phyloP scores from a whole-genome alignment of 805 yeast genomes.

The Candida awuae region DNA sequence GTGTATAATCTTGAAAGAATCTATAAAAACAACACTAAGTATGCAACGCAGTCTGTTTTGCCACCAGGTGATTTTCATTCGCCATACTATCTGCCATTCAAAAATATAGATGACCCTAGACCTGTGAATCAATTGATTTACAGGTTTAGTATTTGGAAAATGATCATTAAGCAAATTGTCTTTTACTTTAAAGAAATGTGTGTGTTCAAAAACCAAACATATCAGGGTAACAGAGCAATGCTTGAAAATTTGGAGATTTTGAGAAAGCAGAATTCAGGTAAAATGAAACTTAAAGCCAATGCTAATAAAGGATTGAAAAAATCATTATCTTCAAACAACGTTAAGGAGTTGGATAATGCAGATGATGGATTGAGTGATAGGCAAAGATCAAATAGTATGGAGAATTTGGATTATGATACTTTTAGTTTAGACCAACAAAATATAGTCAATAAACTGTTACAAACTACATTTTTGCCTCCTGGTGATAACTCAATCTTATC shows the following conservation, averaged over 20 bases:
- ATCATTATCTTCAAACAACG: constrained; percentile 16
- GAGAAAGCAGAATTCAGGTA: constrained; percentile 26
- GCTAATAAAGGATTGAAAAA: constrained; percentile 20
- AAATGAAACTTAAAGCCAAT: constrained; percentile 19
- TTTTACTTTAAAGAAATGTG: constrained; percentile 44
- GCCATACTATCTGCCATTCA: constrained; percentile 30
- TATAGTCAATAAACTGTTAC: constrained; percentile 37
- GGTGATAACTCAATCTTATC: constrained; percentile 32
- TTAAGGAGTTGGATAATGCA: constrained; percentile 4
- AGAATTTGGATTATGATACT: background rate
- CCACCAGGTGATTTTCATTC: constrained; percentile 29
- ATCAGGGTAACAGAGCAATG: constrained; percentile 41
- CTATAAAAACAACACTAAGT: constrained; percentile 11
- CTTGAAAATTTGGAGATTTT: constrained; percentile 34
- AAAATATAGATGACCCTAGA: constrained; percentile 24
- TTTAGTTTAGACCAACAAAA: constrained; percentile 7
- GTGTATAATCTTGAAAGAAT: constrained; percentile 10
- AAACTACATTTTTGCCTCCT: constrained; percentile 36
- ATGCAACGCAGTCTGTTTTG: constrained; percentile 21
- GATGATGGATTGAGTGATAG: background rate
- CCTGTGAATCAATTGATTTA: constrained; percentile 45
- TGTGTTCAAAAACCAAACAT: constrained; percentile 42
- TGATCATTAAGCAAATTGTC: constrained; percentile 44
- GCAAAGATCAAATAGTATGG: background rate
- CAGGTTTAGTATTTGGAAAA: constrained; percentile 51